phyloP scores from a whole-genome alignment of 139 green algal species.

The Tetraselmis striata region DNA sequence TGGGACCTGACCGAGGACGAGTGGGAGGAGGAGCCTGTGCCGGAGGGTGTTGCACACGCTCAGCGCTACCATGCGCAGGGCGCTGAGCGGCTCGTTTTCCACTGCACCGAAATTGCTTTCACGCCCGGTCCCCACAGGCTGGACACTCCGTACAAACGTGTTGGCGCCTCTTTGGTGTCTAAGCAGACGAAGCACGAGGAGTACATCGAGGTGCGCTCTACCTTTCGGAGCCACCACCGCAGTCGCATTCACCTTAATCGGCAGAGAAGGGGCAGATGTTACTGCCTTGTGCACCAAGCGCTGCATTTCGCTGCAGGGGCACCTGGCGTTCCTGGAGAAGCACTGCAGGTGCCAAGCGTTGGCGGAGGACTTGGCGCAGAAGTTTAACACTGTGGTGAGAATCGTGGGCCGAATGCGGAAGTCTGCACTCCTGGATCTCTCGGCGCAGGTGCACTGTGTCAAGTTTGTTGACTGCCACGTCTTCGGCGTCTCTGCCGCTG shows the following conservation, averaged over 20 bases:
- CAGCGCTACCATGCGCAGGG: constrained; percentile 18
- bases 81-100: constrained; percentile 26
- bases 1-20: not conserved
- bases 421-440: no score
- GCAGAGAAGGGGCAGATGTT: no score
- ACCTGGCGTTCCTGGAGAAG: no score
- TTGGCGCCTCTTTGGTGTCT: constrained; percentile 27
- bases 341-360: no score
- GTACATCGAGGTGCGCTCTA: constrained; percentile 12
- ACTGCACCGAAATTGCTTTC: constrained; percentile 28
- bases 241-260: not conserved
- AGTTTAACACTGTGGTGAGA: constrained; percentile 14
- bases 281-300: not conserved
- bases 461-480: not conserved
- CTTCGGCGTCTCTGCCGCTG: not conserved
- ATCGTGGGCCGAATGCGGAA: no score
- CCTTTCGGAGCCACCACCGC: constrained; percentile 7
- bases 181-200: constrained; percentile 21
- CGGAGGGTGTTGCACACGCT: constrained; percentile 12
- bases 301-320: no score
- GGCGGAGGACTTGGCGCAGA: constrained; percentile 28
- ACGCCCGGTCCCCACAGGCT: not conserved
- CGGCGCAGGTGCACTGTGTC: no score
- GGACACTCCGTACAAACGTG: not conserved
- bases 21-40: not conserved